Evolutionary conservation across 345 rosid species (phyloP), one percentile per base, ranked within the genome.

Genomic region (Barbarea vulgaris): DNA sequence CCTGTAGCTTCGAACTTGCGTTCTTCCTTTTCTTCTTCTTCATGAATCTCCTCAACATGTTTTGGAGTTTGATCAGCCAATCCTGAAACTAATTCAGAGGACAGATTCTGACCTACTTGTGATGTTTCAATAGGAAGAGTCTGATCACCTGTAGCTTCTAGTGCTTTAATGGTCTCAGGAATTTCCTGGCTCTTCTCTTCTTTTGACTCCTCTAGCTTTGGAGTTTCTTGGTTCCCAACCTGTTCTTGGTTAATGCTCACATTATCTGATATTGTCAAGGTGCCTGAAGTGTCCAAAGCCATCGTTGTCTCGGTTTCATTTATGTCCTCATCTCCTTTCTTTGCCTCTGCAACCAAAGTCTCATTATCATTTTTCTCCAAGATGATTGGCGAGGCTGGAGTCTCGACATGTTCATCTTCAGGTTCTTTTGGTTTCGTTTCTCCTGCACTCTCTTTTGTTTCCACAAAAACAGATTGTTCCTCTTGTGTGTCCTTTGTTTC

Each of bases 21-120:
- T 50, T 9, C 47, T 68, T 76, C 79, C 63, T 68, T 50, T 39
- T 24, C 9, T 50, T 68, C 74, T 44, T 76, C 70, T 69, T 68
- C 74, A 46, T 64, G 64, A 74, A 46, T 56, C 30, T 53, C 64
- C 47, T 64, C 19, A 22, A 55, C 28, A 11, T 54, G 48, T 28
- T 15, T 64, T 42, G 71, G 56, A 53, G 34, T 65, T 52, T 64
- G 15, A 17, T 72, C 81, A 69, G 74, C 51, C 10, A 59, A 36
- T 53, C 42, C 56, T 36, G 72, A 37, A 72, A 60, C 37, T 10
- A 69, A 56, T n/a, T 44, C 21, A n/a, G 48, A 44, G 7, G 75
- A 21, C 11, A 76, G 42, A 67, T 25, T 78, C 11, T 55, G 67
- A 61, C 10, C 3, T 47, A 7, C 22, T 46, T 42, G 55, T 73